These are phyloP conservation scores for Solanum hybrid DNA, from an alignment of 305 asterid species.

Conservation along the genomic window DNA sequence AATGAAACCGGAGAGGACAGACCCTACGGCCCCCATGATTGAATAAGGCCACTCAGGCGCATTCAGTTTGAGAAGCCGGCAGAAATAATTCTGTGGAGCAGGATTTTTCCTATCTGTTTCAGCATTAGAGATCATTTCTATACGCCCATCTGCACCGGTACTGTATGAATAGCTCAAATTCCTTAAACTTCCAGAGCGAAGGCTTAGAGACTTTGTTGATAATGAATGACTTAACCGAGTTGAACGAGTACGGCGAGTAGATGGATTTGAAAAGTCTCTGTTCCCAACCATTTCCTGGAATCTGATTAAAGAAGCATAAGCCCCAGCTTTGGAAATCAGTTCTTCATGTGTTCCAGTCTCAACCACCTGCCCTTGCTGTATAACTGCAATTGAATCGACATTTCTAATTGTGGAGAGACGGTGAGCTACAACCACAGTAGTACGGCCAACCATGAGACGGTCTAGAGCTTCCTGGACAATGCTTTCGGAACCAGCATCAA, in stretches of 20 bases:
- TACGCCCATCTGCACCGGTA: conserved; percentile 94
- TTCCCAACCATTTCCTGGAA: conserved; percentile 91
- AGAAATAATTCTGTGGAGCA: conserved; percentile 80
- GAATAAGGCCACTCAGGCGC: conserved; percentile 99
- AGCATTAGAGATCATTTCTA: conserved; percentile 90
- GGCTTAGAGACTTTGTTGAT: conserved; percentile 92
- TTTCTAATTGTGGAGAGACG: conserved; percentile 87
- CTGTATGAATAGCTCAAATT: conserved; percentile 91
- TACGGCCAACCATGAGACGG: conserved; percentile 90
- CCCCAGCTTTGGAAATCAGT: conserved; percentile 75
- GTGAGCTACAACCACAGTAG: conserved; percentile 91
- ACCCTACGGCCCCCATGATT: conserved; percentile 86
- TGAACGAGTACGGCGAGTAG: conserved; percentile 79
- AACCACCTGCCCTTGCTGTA: conserved; percentile 91
- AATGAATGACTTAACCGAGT: conserved; percentile 76
- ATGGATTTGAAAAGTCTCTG: conserved; percentile 76
- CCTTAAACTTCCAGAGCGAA: conserved; percentile 86
- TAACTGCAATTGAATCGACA: conserved; percentile 81
- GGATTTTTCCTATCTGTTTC: conserved; percentile 79
- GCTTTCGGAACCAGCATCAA: conserved; percentile 83
- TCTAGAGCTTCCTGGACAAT: conserved; percentile 92
- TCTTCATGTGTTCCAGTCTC: conserved; percentile 96
- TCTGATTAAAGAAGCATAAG: conserved; percentile 73
- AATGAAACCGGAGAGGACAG: conserved; percentile 55
- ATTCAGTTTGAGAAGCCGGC: conserved; percentile 71